Conservation (phyloP, 768 basidiomycete genomes). For the Phylloporus sp. region DNA sequence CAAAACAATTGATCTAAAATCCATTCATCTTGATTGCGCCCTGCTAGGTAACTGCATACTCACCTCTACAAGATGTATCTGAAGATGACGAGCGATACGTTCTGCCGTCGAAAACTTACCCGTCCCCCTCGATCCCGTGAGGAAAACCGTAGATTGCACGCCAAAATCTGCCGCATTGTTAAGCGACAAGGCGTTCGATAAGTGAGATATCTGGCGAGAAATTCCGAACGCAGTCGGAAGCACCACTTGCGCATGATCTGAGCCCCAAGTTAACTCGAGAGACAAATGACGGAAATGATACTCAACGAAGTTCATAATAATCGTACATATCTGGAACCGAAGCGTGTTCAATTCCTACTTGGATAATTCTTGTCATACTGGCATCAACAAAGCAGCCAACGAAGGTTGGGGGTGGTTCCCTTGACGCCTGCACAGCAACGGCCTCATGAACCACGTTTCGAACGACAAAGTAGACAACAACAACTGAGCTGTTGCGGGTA, state of each 20-base stretch:
- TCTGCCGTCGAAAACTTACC: constrained; percentile 73
- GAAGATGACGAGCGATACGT: constrained; percentile 56
- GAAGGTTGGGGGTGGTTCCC: constrained; percentile 55
- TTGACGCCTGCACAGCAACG: constrained; percentile 35
- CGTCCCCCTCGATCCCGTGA: constrained; percentile 75
- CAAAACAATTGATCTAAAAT: constrained; percentile 78
- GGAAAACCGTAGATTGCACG: constrained; percentile 64
- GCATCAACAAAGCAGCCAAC: constrained; percentile 86
- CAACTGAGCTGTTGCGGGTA: constrained; percentile 25
- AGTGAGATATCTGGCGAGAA: constrained; percentile 47
- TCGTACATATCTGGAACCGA: constrained; percentile 50
- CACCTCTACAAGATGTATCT: constrained; percentile 80
- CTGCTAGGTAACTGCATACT: neutral
- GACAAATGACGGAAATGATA: neutral
- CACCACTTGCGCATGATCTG: constrained; percentile 13
- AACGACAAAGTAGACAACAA: constrained; percentile 72
- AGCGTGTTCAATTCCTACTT: constrained; percentile 72
- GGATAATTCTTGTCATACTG: constrained; percentile 66
- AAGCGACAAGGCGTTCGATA: constrained; percentile 58
- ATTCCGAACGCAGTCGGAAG: constrained; percentile 25
- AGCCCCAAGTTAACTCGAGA: constrained; percentile 12
- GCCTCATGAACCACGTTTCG: constrained; percentile 71
- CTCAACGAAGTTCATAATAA: constrained; percentile 52
- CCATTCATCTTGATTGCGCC: neutral
- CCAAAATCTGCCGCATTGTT: constrained; percentile 55